phyloP scores from a whole-genome alignment of 192 early-diverging fungal genomes.

The Lobosporangium transversale region DNA sequence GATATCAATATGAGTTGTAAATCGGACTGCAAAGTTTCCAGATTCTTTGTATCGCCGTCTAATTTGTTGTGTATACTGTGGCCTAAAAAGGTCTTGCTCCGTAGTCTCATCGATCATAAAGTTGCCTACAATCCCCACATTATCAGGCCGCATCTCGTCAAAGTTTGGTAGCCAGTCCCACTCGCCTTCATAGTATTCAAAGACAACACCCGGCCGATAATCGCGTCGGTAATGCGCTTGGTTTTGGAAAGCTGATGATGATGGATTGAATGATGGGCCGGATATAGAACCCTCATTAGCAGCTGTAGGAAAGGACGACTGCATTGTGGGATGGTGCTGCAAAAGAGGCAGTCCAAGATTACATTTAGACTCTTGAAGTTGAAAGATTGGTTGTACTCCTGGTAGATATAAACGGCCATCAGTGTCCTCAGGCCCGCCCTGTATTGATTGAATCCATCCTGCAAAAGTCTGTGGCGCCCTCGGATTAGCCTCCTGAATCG shows the following conservation, averaged over 20 bases:
- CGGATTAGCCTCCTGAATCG: neutral
- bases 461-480: neutral
- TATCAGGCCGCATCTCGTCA: constrained; percentile 43
- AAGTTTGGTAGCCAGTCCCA: constrained; percentile 54
- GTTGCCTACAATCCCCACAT: constrained; percentile 46
- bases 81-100: constrained; percentile 36
- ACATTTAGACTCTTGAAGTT: neutral
- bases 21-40: constrained; percentile 47
- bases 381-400: neutral
- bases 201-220: constrained; percentile 38
- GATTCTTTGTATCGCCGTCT: constrained; percentile 17
- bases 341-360: neutral
- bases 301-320: constrained; percentile 1
- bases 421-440: neutral
- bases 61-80: constrained; percentile 3
- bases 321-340: constrained; percentile 41
- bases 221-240: constrained; percentile 24
- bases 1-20: constrained; percentile 48
- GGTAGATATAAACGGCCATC: neutral
- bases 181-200: constrained; percentile 49
- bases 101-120: constrained; percentile 53
- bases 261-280: neutral
- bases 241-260: neutral
- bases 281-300: neutral
- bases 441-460: too few species aligned